Evolutionary conservation across 257 asterid species (phyloP), one percentile per base, ranked within the genome.

Genomic region (Cynanchum wilfordii): DNA sequence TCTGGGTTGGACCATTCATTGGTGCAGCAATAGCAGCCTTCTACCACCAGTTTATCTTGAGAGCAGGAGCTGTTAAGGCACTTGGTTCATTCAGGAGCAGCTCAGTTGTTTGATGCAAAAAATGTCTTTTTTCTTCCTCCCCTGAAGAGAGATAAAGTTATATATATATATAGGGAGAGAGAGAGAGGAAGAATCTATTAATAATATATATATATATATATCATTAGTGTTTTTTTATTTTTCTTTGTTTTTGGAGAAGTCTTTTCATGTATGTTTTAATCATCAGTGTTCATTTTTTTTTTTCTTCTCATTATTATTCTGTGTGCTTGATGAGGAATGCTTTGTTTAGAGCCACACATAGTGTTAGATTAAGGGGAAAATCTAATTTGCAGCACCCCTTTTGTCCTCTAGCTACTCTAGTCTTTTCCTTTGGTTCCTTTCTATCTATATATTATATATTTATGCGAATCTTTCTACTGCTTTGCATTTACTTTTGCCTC

Each of bases 1-100:
- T 78, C 66, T 84, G 85, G 85, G 82, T 81, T 2, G 87, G 87
- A 63, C 87, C 87, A 36, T 81, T 84, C 72, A 63, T 74, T n/a
- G 87, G 87, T 33, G 87, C 87, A 47, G 83, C 82, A 11, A 68
- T 81, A 63, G 87, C 85, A 27, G 85, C 85, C 5, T 74, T 81
- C 42, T 84, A 84, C 72, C 84, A 79, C 65, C 85, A 78, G 76
- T 66, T 83, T 44, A 78, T 83, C 45, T 36, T 83, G 45, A 78
- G 87, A 69, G 85, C 83, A 4, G 83, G 78, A 25, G 87, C 83
- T 22, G 76, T 33, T 49, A 78, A 83, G 66, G 85, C 85, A 0
- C 51, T 83, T 44, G 76, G 78, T 33, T 83, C 84, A 24, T 73
- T 75, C 75, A 78, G 71, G 49, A 78, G 84, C 75, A 66, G 69